Percentiles rank a stretch among this genome's conserved stretches.
These are phyloP conservation scores for Geotrichum aggregatum DNA, from an alignment of 1,139 yeast species.

Conservation along the genomic window DNA sequence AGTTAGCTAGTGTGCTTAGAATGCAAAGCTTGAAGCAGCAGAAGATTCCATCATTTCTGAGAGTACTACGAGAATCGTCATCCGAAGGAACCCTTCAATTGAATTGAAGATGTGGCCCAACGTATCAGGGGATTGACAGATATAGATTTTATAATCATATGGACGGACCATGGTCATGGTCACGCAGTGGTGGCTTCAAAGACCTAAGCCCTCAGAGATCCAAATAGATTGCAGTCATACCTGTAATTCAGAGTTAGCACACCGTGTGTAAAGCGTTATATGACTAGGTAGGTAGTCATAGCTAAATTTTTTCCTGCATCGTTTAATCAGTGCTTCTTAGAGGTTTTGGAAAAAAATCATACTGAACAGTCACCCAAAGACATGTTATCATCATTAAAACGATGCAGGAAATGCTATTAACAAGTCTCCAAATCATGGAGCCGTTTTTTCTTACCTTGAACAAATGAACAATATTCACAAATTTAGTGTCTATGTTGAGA, in stretches of 20 bases:
- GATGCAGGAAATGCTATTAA: background rate
- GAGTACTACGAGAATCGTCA: constrained; percentile 11
- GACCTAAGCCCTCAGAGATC: too few relatives aligned
- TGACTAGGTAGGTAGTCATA: background rate
- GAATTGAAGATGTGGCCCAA: background rate
- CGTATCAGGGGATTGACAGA: constrained; percentile 38
- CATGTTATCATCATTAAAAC: constrained; percentile 24
- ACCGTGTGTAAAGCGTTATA: constrained; percentile 7
- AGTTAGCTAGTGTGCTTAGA: too few relatives aligned
- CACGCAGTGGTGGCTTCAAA: too few relatives aligned
- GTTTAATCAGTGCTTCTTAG: constrained; percentile 34
- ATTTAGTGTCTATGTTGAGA: background rate
- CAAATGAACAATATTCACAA: constrained; percentile 1
- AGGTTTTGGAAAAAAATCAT: constrained; percentile 28
- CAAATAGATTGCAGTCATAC: too few relatives aligned
- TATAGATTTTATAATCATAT: constrained; percentile 28
- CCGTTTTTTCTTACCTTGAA: background rate
- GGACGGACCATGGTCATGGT: background rate
- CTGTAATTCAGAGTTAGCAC: constrained; percentile 11
- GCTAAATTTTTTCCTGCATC: background rate
- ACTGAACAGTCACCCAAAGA: constrained; percentile 24
- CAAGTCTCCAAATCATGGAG: background rate
- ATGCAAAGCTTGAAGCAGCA: too few relatives aligned
- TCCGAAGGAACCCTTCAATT: background rate
- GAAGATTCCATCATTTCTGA: constrained; percentile 10